Conservation (phyloP, 1,284 basidiomycete genomes). For the Mycosarcoma maydis region DNA sequence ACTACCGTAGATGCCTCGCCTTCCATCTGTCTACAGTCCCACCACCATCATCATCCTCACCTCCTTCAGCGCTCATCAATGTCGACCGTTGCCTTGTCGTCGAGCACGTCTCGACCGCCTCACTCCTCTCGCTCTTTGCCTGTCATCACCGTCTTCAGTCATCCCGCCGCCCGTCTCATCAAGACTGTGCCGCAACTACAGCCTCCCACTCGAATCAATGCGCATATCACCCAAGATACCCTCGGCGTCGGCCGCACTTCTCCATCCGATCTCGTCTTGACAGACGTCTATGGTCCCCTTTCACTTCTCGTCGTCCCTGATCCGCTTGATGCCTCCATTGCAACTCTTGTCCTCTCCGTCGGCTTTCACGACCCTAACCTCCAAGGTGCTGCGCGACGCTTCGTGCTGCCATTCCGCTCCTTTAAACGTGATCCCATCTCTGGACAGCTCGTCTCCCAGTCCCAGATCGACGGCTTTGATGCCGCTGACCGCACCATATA, state of each 20-base stretch:
- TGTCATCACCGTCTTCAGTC: slow-evolving; percentile 38
- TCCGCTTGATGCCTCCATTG: slow-evolving; percentile 34
- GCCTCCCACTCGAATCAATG: slow-evolving; percentile 32
- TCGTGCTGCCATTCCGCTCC: slow-evolving; percentile 48
- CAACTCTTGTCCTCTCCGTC: slow-evolving; percentile 42
- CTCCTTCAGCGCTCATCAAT: neutral
- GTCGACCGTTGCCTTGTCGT: neutral
- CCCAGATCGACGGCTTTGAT: slow-evolving; percentile 29
- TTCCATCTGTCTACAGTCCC: neutral
- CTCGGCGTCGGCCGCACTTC: slow-evolving; percentile 26
- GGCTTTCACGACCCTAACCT: slow-evolving; percentile 20
- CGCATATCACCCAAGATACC: slow-evolving; percentile 26
- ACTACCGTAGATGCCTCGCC: too few species aligned
- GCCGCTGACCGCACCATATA: slow-evolving; percentile 32
- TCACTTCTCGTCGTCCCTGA: slow-evolving; percentile 39
- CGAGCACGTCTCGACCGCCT: neutral
- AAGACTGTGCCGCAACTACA: slow-evolving; percentile 40
- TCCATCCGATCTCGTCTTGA: slow-evolving; percentile 23
- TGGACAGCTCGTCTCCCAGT: slow-evolving; percentile 14
- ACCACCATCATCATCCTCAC: neutral
- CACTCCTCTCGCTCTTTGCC: slow-evolving; percentile 18
- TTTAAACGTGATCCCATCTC: slow-evolving; percentile 27
- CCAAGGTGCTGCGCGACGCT: slow-evolving; percentile 30
- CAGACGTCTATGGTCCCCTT: slow-evolving; percentile 39
- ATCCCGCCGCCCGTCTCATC: slow-evolving; percentile 43